A percentile compares a stretch with the other conserved stretches of the same genome.
These are phyloP conservation scores for Chenopodium album DNA, from an alignment of 148 eudicot species.

Conservation along the genomic window DNA sequence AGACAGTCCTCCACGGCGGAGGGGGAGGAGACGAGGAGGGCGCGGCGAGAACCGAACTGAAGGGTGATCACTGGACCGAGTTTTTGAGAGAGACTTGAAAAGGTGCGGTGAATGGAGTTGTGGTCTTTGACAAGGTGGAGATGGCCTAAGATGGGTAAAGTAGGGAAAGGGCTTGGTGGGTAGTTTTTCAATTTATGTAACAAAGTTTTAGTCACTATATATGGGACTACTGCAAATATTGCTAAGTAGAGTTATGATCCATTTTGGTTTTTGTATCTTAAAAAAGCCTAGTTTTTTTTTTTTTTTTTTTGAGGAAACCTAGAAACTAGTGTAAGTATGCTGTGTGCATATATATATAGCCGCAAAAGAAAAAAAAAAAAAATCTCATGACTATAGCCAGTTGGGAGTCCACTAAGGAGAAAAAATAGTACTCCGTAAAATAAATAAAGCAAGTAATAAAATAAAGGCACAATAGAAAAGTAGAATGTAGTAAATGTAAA, in stretches of 20 bases:
- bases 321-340: no score
- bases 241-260: background rate
- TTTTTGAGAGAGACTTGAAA: slow-evolving; percentile 31
- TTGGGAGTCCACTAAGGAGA: no score
- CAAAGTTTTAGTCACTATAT: slow-evolving; percentile 20
- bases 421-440: no score
- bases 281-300: no score
- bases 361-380: no score
- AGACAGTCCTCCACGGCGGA: slow-evolving; percentile 45
- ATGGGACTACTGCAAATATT: slow-evolving; percentile 16
- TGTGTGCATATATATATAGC: no score
- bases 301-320: no score
- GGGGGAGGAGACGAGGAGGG: slow-evolving; percentile 52
- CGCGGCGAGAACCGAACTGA: slow-evolving; percentile 42
- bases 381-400: no score
- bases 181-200: slow-evolving; percentile 31
- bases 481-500: no score
- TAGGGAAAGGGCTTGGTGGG: slow-evolving; percentile 47
- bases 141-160: slow-evolving; percentile 56
- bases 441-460: no score
- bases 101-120: slow-evolving; percentile 34
- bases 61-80: slow-evolving; percentile 44
- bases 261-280: background rate
- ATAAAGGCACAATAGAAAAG: no score
- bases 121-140: slow-evolving; percentile 40